Percentiles rank a stretch among this genome's conserved stretches.
Evolutionary conservation across 805 yeast species (phyloP).

Genomic region (Hanseniaspora lindneri): DNA sequence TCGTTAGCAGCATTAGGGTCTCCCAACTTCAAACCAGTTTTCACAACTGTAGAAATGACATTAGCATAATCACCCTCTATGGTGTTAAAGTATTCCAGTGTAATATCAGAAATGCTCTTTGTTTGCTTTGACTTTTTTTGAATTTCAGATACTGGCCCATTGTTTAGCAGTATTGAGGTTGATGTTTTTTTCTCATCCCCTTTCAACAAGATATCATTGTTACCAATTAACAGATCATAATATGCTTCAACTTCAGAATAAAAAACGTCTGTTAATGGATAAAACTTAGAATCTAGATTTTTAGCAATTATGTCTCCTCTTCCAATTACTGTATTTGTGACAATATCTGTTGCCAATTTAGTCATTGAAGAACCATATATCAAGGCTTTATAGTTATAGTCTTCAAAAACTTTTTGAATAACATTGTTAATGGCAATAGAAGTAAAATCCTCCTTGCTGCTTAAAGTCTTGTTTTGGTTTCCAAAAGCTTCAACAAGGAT

Average conservation of each 20-base stretch:
- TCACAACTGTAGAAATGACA: conserved; percentile 82
- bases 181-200: conserved; percentile 18
- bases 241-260: conserved; percentile 55
- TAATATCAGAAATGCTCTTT: conserved; percentile 72
- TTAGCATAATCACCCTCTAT: conserved; percentile 76
- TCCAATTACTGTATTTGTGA: conserved; percentile 73
- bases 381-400: conserved; percentile 27
- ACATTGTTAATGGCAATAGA: conserved; percentile 38
- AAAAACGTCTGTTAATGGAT: conserved; percentile 69
- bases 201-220: neutral
- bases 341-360: conserved; percentile 63
- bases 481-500: conserved; percentile 32
- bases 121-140: neutral
- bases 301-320: conserved; percentile 59
- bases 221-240: conserved; percentile 26
- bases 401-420: conserved; percentile 31
- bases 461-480: conserved; percentile 31
- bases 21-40: conserved; percentile 69
- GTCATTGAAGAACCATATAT: conserved; percentile 75
- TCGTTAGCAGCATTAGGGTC: conserved; percentile 31
- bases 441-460: conserved; percentile 55
- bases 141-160: conserved; percentile 28
- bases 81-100: conserved; percentile 54
- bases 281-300: conserved; percentile 43
- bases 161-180: conserved; percentile 18